Conservation (phyloP, 768 basidiomycete species). For the Candolleomyces eurysporus region DNA sequence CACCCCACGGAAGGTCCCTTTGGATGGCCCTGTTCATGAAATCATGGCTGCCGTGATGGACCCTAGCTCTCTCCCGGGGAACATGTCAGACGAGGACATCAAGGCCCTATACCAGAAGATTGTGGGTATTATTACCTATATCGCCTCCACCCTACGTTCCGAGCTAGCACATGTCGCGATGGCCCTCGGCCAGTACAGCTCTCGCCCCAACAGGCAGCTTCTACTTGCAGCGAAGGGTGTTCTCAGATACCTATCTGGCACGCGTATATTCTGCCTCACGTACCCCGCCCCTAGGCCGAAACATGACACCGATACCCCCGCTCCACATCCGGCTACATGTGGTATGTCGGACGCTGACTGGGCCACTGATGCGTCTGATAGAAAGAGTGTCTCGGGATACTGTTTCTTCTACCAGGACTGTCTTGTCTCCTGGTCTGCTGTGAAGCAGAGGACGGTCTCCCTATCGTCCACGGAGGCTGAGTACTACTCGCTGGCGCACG, state of each 20-base stretch:
- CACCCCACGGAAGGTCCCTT: background rate
- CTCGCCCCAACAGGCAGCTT: conserved; percentile 19
- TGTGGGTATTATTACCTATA: no score
- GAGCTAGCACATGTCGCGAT: conserved; percentile 28
- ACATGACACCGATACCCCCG: background rate
- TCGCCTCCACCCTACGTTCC: no score
- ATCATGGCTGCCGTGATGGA: conserved; percentile 11
- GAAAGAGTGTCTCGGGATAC: conserved; percentile 31
- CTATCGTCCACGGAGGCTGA: no score
- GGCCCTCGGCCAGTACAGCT: conserved; percentile 22
- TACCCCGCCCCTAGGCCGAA: background rate
- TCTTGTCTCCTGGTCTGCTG: conserved; percentile 29
- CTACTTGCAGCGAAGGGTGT: conserved; percentile 24
- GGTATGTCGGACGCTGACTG: conserved; percentile 28
- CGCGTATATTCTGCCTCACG: conserved; percentile 13
- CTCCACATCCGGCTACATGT: conserved; percentile 5
- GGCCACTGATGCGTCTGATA: no score
- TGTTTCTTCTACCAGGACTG: conserved; percentile 25
- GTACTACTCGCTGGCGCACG: no score
- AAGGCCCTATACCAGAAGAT: no score
- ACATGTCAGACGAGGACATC: no score
- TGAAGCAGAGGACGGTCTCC: conserved; percentile 30
- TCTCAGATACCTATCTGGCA: conserved; percentile 26
- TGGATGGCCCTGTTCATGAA: background rate
- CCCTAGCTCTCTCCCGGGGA: conserved; percentile 22